Evolutionary conservation across 257 asterid species (phyloP).

Genomic region (Nicotiana obtusifolia): DNA sequence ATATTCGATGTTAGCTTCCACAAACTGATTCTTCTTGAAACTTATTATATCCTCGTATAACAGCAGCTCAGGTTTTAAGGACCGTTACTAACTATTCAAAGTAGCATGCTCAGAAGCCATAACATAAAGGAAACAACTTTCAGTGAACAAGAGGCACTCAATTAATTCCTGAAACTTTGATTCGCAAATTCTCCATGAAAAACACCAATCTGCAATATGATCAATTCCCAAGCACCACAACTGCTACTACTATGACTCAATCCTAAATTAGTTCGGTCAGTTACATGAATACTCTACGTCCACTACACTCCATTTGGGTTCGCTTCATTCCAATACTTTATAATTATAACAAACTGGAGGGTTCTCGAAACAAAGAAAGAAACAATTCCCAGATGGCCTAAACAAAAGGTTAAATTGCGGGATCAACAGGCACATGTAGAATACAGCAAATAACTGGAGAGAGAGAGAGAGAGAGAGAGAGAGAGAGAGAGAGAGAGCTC

Average conservation of each 20-base stretch:
- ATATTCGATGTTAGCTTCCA: neutral
- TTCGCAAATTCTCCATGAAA: no score
- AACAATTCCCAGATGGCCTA: neutral
- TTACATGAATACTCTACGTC: no score
- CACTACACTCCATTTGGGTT: no score
- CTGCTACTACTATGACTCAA: no score
- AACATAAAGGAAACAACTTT: neutral
- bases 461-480: constrained; percentile 14
- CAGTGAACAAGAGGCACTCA: neutral
- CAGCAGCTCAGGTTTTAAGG: neutral
- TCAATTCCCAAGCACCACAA: no score
- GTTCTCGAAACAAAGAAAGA: no score
- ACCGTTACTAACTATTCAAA: neutral
- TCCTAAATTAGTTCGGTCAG: no score
- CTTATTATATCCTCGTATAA: neutral
- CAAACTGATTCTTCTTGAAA: neutral
- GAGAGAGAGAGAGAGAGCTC: constrained; percentile 13
- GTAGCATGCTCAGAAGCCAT: constrained; percentile 1
- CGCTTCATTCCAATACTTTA: no score
- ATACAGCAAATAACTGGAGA: neutral
- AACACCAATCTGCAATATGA: no score
- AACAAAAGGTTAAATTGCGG: neutral
- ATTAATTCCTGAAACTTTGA: neutral
- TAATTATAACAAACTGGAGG: no score
- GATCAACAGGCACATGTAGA: neutral